Base-by-base conservation (phyloP, 164 flowering plant species). In the Annona squamosa region DNA sequence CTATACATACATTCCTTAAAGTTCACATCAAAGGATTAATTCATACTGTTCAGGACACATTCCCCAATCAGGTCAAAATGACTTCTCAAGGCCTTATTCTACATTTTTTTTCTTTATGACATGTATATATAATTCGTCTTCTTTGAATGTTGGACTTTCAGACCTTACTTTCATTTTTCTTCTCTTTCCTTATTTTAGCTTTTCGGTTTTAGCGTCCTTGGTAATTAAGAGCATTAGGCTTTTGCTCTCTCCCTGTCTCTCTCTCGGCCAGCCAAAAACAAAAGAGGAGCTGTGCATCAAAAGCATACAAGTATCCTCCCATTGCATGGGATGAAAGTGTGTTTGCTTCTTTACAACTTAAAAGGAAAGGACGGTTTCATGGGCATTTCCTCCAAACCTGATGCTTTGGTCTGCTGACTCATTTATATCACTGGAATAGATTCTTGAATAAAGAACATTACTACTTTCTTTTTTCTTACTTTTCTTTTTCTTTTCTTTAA, bases 231-330 rank as follows among this genome's bases (percentile, higher is more conserved):
- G 37, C 37, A 26, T 26, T 26, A 26, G 37, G 18, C 42, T 37
- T 13, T 37, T 19, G 44, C 42, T 19, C 5, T 18, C 42, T 18
- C 42, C 46, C 41, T 9, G 46, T 46, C 9, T 65, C 45, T 65
- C 42, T 12, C 68, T 37, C 13, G 10, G 42, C 17, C 47, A 13
- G 16, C 68, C 68, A 43, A 65, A 42, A 65, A 37, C 16, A 65
- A 65, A 65, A 65, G 68, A 65, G 42, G 68, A 65, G 42, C 45
- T 7, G 46, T 65, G 46, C 68, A 65, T 65, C 68, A 65, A 65
- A 65, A 65, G 68, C 68, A 65, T 65, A 3, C 68, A 41, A 43
- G 66, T 63, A 63, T 63, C 66, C 19, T 26, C 62, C 17, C 4
- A 63, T 5, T n/a, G 41, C 41, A 18, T 63, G 43, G 12, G 37